These are phyloP conservation scores for Colletotrichum liaoningense DNA, from an alignment of 2,329 filamentous ascomycete genomes.

Conservation along the genomic window DNA sequence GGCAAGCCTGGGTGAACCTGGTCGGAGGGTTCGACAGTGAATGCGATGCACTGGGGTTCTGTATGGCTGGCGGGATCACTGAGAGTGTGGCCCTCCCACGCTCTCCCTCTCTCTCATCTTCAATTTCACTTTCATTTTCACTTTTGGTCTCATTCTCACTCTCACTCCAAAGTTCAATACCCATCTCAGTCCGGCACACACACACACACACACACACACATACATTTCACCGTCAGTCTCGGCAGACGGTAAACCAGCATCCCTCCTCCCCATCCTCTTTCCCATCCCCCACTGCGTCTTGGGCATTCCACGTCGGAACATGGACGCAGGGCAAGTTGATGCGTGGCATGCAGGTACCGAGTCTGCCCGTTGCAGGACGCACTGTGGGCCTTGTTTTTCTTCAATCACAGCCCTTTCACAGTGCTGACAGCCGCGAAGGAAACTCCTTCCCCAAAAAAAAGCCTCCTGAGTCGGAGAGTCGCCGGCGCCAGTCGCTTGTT, in stretches of 20 bases:
- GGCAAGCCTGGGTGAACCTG: conserved; percentile 16
- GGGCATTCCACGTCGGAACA: conserved; percentile 21
- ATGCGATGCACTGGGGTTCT: not conserved
- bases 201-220: not conserved
- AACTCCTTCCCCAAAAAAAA: not conserved
- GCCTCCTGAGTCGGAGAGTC: not conserved
- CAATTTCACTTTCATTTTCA: not conserved
- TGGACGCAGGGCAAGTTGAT: conserved; percentile 29
- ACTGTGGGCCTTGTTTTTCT: conserved; percentile 28
- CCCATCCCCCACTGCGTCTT: not conserved
- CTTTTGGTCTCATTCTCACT: not conserved
- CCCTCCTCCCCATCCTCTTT: too few species aligned
- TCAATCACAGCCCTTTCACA: not conserved
- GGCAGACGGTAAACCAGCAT: not conserved
- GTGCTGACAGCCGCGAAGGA: not conserved
- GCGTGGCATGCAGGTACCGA: conserved; percentile 37
- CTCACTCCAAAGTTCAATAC: not conserved
- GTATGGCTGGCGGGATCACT: conserved; percentile 2
- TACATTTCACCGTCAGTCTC: not conserved
- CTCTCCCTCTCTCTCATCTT: not conserved
- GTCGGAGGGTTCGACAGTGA: not conserved
- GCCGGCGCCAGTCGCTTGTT: not conserved
- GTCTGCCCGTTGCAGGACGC: conserved; percentile 10
- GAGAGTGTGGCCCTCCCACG: not conserved
- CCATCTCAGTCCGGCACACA: not conserved